Percentiles rank a stretch among this genome's conserved stretches.
Evolutionary conservation across 1,284 basidiomycete genomes (phyloP).

Genomic region (Wolfiporia cocos): DNA sequence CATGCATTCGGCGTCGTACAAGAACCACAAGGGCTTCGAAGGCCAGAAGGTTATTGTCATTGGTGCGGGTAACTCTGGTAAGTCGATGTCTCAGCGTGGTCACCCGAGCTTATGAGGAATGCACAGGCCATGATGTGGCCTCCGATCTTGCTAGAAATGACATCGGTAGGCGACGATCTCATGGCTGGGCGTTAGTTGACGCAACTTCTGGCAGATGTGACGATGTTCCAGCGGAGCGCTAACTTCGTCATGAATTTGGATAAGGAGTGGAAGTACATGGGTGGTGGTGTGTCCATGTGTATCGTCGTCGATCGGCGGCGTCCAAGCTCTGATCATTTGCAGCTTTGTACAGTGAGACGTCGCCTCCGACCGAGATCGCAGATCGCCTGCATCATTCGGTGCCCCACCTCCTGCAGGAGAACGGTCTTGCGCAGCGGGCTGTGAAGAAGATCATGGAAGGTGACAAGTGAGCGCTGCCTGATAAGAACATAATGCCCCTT

Average conservation of each 20-base stretch:
- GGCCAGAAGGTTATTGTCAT: slow-evolving; percentile 41
- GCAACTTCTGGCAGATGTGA: slow-evolving; percentile 37
- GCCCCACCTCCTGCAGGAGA: slow-evolving; percentile 38
- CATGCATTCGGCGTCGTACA: slow-evolving; percentile 35
- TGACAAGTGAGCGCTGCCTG: slow-evolving; percentile 32
- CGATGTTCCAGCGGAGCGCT: slow-evolving; percentile 57
- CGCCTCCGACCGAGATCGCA: slow-evolving; percentile 40
- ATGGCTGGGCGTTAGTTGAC: neutral
- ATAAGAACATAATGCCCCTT: too few relatives aligned
- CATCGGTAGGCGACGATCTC: neutral
- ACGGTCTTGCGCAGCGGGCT: slow-evolving; percentile 37
- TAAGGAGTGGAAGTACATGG: slow-evolving; percentile 14
- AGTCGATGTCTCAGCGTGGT: too few relatives aligned
- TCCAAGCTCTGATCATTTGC: too few relatives aligned
- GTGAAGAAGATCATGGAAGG: slow-evolving; percentile 41
- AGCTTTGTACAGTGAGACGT: slow-evolving; percentile 49
- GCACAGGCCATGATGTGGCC: slow-evolving; percentile 4
- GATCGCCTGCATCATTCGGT: slow-evolving; percentile 46
- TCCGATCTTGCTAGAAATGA: neutral
- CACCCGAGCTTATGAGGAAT: neutral
- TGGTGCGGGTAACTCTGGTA: slow-evolving; percentile 32
- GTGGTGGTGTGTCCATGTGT: slow-evolving; percentile 28
- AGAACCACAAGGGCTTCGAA: slow-evolving; percentile 27
- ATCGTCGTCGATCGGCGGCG: too few relatives aligned
- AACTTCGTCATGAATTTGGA: slow-evolving; percentile 53